A percentile compares a stretch with the other conserved stretches of the same genome.
These are phyloP conservation scores for Podila epigama DNA, from an alignment of 192 early-diverging fungal genomes.

Conservation along the genomic window DNA sequence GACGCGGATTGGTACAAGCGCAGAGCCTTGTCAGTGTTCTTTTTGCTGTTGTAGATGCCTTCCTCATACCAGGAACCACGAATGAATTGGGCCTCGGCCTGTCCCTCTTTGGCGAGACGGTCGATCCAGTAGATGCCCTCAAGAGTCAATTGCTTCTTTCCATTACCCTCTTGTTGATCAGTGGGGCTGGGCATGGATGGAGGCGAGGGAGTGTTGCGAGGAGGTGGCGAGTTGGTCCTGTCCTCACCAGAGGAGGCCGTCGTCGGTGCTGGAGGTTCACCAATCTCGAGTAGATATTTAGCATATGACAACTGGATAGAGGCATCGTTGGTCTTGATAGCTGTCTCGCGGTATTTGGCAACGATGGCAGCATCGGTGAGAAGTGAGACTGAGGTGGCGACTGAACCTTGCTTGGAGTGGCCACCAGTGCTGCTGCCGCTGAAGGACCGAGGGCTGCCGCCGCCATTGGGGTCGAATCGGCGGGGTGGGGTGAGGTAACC, in stretches of 20 bases:
- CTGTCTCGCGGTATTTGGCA: conserved; percentile 78
- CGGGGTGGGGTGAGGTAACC: conserved; percentile 37
- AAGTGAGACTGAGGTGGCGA: conserved; percentile 31
- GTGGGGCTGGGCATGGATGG: conserved; percentile 1
- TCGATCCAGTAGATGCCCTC: conserved; percentile 82
- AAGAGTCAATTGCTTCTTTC: conserved; percentile 50
- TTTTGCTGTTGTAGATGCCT: conserved; percentile 63
- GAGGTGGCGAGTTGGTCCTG: not conserved
- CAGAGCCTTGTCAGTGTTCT: conserved; percentile 71
- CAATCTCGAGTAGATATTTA: conserved; percentile 77
- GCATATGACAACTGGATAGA: conserved; percentile 79
- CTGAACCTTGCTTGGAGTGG: conserved; percentile 3
- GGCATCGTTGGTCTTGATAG: conserved; percentile 77
- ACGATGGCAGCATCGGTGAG: conserved; percentile 48
- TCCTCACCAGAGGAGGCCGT: not conserved
- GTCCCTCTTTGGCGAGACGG: conserved; percentile 69
- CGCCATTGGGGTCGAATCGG: not conserved
- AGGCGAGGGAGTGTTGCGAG: not conserved
- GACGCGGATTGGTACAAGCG: conserved; percentile 68
- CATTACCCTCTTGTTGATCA: conserved; percentile 13
- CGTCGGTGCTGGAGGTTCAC: conserved; percentile 14
- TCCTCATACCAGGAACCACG: conserved; percentile 75
- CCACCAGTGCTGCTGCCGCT: not conserved
- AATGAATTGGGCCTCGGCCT: conserved; percentile 78
- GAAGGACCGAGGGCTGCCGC: not conserved